Evolutionary conservation across 2,329 filamentous ascomycete species (phyloP), one percentile per base, ranked within the genome.

Genomic region (Pseudophaeomoniella oleicola): DNA sequence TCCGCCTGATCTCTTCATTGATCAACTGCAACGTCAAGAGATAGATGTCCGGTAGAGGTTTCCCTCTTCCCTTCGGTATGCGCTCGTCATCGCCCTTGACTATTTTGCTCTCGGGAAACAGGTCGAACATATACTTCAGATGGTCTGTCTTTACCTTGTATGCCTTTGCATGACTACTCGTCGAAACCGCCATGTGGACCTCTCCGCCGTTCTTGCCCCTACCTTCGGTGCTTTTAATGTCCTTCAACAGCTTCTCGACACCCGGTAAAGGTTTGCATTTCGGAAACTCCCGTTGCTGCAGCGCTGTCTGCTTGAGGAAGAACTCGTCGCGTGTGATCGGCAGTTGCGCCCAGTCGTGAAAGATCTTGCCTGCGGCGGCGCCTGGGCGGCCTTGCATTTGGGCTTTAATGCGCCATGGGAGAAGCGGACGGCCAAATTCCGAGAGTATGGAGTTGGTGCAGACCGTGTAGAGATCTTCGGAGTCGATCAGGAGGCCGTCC

Each of bases 381-480:
- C 65, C 66, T 0, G 78, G 77, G 5, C 75, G 67, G 4, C 78
- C 78, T 61, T 82, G 78, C 13, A 96, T 66, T 58, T 85, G 81
- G 6, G 90, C 87, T 66, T 96, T 96, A 62, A 98, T 76, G 42
- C 74, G 76, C 90, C 90, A 96, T 1, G 90, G 88, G n/a, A 96
- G 66, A 11, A 64, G 56, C 1, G 83, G 80, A 35, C 75, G 75
- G 50, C 69, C 72, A 58, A 90, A 84, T 52, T 81, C 76, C 39
- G 69, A 66, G 29, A 98, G 77, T 27, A 96, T 72, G 16, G 75
- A 66, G 61, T 98, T 94, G 42, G 86, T 81, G 59, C 82, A 81
- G 16, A 72, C 55, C 0, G 85, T 90, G 66, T 96, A 96, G 40
- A 75, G 65, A 53, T 96, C 90, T 65, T 96, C 90, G 19, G 83